Evolutionary conservation across 202 grass and related monocot genomes (phyloP), one percentile per base, ranked within the genome.

Genomic region (Zizania palustris): DNA sequence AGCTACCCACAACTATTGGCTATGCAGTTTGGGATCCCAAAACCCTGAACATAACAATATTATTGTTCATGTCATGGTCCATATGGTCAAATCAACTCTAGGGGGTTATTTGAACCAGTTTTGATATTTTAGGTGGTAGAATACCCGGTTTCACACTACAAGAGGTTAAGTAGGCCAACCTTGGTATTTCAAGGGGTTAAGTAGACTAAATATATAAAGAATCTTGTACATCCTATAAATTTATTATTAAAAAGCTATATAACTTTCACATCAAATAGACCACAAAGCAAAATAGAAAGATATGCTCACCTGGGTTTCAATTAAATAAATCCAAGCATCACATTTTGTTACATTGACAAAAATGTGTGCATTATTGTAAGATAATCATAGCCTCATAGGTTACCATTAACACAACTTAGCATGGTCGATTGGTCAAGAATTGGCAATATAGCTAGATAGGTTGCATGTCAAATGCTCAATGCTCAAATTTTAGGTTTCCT

Each of bases 311-410:
- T 20, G 16, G 33, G 28, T 14, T 69, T 50, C 14, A 46, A 50
- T 76, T 33, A 74, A 63, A 55, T 55, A 55, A 69, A 67, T 45
- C 1, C 12, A 28, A 74, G 56, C 22, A 82, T 48, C 33, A 60
- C 4, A 60, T 67, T 5, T 43, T 66, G 12, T 41, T 41, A 45
- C 5, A 41, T 5, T 39, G 46, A 6, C 5, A 66, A 46, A 45
- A 64, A 59, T 40, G 44, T 42, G 60, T 11, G 7, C 13, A 68
- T 22, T 35, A 46, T 61, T 76, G 9, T 15, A 16, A 51, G 37
- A 18, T 60, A 18, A 4, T 2, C 8, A 15, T 48, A 48, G 54
- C 0, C 13, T 2, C 8, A 15, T 48, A 48, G 54, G 1, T 18
- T 46, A 15, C 16, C 38, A 21, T 58, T n/a, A 58, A 39, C 59